These are phyloP conservation scores for Termitomyces sp. DNA, from an alignment of 768 basidiomycete species.

Conservation along the genomic window DNA sequence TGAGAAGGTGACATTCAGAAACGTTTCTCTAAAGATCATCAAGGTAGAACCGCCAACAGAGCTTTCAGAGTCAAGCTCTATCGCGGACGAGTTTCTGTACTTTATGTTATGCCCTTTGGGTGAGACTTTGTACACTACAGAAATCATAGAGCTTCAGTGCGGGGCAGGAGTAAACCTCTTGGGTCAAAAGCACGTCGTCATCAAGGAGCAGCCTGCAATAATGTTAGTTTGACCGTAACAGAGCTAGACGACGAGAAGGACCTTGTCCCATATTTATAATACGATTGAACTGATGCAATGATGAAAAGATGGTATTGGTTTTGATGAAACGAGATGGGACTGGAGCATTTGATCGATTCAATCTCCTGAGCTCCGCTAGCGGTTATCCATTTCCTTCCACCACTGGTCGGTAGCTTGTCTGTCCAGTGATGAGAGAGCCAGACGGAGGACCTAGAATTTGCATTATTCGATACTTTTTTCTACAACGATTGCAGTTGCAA, in stretches of 20 bases:
- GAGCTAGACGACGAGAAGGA: background rate
- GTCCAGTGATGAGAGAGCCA: background rate
- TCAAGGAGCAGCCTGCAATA: slow-evolving; percentile 1
- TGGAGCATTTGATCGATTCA: background rate
- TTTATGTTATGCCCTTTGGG: background rate
- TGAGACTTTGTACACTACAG: background rate
- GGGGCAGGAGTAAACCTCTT: background rate
- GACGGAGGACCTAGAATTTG: background rate
- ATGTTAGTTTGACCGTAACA: background rate
- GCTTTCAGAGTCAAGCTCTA: background rate
- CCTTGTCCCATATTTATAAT: background rate
- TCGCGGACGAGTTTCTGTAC: background rate
- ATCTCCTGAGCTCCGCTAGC: background rate
- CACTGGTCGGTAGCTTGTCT: background rate
- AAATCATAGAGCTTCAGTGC: background rate
- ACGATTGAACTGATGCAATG: background rate
- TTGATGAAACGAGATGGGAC: background rate
- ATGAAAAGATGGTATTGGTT: background rate
- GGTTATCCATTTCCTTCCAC: background rate
- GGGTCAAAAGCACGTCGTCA: background rate
- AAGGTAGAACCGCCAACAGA: background rate
- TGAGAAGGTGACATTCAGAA: background rate
- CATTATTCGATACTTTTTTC: background rate
- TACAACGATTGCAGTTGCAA: background rate
- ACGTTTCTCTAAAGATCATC: background rate